Evolutionary conservation across 2,329 filamentous ascomycete species (phyloP).

Genomic region (Aspergillus floridensis): DNA sequence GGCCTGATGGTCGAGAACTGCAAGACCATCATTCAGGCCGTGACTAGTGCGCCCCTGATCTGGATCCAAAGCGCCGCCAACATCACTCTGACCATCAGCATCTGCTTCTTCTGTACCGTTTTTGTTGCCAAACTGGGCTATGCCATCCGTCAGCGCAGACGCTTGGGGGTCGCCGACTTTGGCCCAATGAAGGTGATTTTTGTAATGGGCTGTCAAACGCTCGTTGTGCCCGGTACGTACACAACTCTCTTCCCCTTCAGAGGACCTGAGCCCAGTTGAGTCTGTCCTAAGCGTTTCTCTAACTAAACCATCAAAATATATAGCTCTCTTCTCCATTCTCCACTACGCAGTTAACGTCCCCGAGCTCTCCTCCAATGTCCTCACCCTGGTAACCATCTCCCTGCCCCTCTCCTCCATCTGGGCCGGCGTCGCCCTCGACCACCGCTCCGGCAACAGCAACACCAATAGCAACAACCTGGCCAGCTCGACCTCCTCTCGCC

Average conservation of each 20-base stretch:
- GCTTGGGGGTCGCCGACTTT: slow-evolving; percentile 59
- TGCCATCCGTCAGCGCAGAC: slow-evolving; percentile 55
- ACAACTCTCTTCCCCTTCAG: not conserved
- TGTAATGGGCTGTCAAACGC: slow-evolving; percentile 65
- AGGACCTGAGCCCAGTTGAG: too few species aligned
- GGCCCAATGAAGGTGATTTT: slow-evolving; percentile 66
- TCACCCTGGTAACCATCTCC: slow-evolving; percentile 60
- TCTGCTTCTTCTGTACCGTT: slow-evolving; percentile 61
- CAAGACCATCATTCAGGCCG: slow-evolving; percentile 36
- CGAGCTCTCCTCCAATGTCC: slow-evolving; percentile 54
- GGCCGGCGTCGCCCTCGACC: slow-evolving; percentile 49
- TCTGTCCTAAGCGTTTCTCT: too few species aligned
- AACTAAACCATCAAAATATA: not conserved
- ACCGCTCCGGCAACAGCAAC: slow-evolving; percentile 53
- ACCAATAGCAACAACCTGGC: slow-evolving; percentile 25
- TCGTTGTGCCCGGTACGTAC: slow-evolving; percentile 59
- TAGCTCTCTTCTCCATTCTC: slow-evolving; percentile 61
- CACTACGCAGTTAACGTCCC: slow-evolving; percentile 53
- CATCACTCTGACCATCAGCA: slow-evolving; percentile 54
- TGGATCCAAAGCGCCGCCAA: slow-evolving; percentile 48
- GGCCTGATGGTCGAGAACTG: slow-evolving; percentile 52
- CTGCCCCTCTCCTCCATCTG: slow-evolving; percentile 67
- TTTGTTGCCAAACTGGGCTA: slow-evolving; percentile 61
- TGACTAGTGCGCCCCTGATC: slow-evolving; percentile 28
- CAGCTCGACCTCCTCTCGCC: slow-evolving; percentile 10